Evolutionary conservation across 768 basidiomycete species (phyloP).

Genomic region (Suillus plorans): DNA sequence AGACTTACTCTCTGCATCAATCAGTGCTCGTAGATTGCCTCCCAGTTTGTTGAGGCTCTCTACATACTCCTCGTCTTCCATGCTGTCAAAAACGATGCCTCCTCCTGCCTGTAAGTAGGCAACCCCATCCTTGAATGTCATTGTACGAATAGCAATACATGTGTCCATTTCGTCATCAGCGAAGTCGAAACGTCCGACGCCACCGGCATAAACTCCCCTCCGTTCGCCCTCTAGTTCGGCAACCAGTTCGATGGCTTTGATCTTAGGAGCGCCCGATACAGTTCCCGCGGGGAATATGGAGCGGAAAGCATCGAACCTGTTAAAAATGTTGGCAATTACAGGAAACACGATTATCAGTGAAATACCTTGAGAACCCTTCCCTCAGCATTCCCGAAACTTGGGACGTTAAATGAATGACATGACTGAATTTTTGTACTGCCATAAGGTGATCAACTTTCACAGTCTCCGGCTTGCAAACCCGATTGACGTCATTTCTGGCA

Average conservation of each 20-base stretch:
- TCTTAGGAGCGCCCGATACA: conserved; percentile 98
- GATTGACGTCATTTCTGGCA: conserved; percentile 97
- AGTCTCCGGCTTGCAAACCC: conserved; percentile 91
- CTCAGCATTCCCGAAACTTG: conserved; percentile 89
- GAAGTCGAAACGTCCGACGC: conserved; percentile 98
- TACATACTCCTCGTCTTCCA: conserved; percentile 95
- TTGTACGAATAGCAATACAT: conserved; percentile 97
- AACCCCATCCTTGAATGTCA: conserved; percentile 91
- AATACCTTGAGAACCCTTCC: conserved; percentile 78
- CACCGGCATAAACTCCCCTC: conserved; percentile 94
- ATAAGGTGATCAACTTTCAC: conserved; percentile 97
- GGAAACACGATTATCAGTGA: background rate
- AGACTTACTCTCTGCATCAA: conserved; percentile 82
- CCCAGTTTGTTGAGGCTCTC: conserved; percentile 96
- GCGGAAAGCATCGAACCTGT: conserved; percentile 95
- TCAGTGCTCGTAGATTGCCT: conserved; percentile 83
- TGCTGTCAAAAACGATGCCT: conserved; percentile 95
- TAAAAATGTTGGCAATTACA: conserved; percentile 8
- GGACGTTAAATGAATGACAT: conserved; percentile 96
- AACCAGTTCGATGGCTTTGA: conserved; percentile 95
- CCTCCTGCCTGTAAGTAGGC: conserved; percentile 96
- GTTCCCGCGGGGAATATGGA: conserved; percentile 99
- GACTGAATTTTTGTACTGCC: conserved; percentile 92
- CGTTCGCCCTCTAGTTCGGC: conserved; percentile 84
- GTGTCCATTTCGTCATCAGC: conserved; percentile 95